Evolutionary conservation across 208 protist genomes (phyloP), one percentile per base, ranked within the genome.

Genomic region (Wallacemonas rigidus): DNA sequence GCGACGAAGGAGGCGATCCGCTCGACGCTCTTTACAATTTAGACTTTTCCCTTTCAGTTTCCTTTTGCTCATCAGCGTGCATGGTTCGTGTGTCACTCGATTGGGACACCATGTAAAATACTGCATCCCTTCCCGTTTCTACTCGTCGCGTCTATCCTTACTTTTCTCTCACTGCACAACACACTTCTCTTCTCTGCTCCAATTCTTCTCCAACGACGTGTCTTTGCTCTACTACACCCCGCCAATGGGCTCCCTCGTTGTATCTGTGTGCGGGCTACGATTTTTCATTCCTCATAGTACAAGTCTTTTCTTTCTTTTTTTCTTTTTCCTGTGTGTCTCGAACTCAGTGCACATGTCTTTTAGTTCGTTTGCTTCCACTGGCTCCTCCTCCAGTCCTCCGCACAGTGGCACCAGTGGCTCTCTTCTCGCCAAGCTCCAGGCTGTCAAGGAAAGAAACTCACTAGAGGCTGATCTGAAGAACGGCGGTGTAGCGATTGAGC

Each of bases 391-490:
- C 6, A 62, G 56, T 41, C 8, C 41, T 14, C 41, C 60, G 40
- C 60, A 4, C 41, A 65, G 41, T 65, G 56, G 56, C 8, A 38
- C 14, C 9, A 2, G 56, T 0, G 56, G 56, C 17, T 62, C 56
- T 7, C 60, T 65, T 3, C 43, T 65, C 11, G 38, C 60, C 3
- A 65, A 65, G 40, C 60, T 65, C 1, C 60, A 65, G 40, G 11
- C 38, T 4, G 60, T 41, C 36, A 65, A 65, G 38, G 60, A 65
- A 17, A 4, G 57, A n/a, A 60, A 72, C 40, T 12, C 38, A 35
- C 54, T 77, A 38, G 67, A 77, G 56, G 48, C 40, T 12, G 73
- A 77, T 12, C 43, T 72, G 4, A 44, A 62, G 26, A 15, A 14
- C 9, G n/a, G 14, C 2, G 73, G 73, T 6, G 67, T 72, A 14